These are phyloP conservation scores for Talaromyces adpressus DNA, from an alignment of 495 filamentous ascomycete species.

Conservation along the genomic window DNA sequence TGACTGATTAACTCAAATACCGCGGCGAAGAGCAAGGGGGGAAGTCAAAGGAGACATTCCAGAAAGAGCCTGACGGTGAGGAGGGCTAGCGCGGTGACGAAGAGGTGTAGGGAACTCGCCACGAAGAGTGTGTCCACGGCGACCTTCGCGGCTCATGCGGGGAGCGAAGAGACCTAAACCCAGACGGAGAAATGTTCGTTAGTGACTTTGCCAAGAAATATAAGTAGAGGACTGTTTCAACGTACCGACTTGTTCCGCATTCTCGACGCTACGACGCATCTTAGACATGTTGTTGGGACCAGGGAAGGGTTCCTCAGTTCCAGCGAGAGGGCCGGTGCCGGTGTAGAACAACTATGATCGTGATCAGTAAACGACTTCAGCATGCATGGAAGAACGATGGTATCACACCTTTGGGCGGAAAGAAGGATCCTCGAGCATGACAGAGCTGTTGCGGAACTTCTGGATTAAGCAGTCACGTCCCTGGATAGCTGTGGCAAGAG, in stretches of 20 bases:
- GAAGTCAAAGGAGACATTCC: not conserved
- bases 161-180: slow-evolving; percentile 62
- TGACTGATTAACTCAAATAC: not conserved
- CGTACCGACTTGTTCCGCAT: slow-evolving; percentile 78
- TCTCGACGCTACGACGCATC: slow-evolving; percentile 76
- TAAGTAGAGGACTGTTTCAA: slow-evolving; percentile 11
- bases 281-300: slow-evolving; percentile 75
- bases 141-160: slow-evolving; percentile 62
- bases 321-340: slow-evolving; percentile 35
- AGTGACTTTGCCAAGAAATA: not conserved
- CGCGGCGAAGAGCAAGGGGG: not conserved
- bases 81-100: not conserved
- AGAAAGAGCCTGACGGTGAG: not conserved
- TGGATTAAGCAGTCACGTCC: slow-evolving; percentile 83
- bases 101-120: not conserved
- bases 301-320: slow-evolving; percentile 65
- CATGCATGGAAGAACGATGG: not conserved
- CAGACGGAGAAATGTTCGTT: slow-evolving; percentile 2
- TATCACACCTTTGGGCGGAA: slow-evolving; percentile 73
- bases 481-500: slow-evolving; percentile 62
- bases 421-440: slow-evolving; percentile 77
- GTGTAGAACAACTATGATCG: slow-evolving; percentile 39
- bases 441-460: slow-evolving; percentile 93
- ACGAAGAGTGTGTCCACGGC: slow-evolving; percentile 53
- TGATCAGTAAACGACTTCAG: slow-evolving; percentile 5